Conservation (phyloP, 257 asterid species). For the Salvia miltiorrhiza region DNA sequence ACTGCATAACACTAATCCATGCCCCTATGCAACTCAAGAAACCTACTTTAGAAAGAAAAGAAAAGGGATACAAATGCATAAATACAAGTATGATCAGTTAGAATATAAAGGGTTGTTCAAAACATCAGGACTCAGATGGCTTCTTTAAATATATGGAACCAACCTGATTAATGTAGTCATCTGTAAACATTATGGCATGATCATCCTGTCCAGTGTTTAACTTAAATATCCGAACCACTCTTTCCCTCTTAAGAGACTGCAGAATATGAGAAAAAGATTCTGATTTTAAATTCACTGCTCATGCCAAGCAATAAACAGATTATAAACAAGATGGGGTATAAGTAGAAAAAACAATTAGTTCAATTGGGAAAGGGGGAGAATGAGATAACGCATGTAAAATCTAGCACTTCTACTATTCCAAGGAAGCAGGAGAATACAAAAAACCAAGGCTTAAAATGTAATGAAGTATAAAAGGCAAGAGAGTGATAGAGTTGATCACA, state of each 20-base stretch:
- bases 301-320: not conserved
- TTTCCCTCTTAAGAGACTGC: constrained; percentile 80
- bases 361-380: not conserved
- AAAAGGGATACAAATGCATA: too few relatives aligned
- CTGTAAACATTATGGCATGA: constrained; percentile 84
- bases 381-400: not conserved
- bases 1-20: not conserved
- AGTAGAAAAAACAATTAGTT: not conserved
- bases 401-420: not conserved
- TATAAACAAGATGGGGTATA: not conserved
- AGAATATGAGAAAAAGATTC: constrained; percentile 17
- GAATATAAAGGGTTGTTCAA: not conserved
- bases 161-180: constrained; percentile 85
- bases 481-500: not conserved
- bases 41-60: not conserved
- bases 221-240: constrained; percentile 70
- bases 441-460: not conserved
- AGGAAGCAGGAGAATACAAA: constrained; percentile 1
- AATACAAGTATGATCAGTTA: constrained; percentile 1
- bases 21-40: not conserved
- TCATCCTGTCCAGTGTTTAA: constrained; percentile 93
- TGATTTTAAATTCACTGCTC: not conserved
- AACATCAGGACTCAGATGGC: not conserved
- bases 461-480: not conserved
- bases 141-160: constrained; percentile 15